phyloP scores from a whole-genome alignment of 805 yeast genomes.

The Candida sakaeoensis region DNA sequence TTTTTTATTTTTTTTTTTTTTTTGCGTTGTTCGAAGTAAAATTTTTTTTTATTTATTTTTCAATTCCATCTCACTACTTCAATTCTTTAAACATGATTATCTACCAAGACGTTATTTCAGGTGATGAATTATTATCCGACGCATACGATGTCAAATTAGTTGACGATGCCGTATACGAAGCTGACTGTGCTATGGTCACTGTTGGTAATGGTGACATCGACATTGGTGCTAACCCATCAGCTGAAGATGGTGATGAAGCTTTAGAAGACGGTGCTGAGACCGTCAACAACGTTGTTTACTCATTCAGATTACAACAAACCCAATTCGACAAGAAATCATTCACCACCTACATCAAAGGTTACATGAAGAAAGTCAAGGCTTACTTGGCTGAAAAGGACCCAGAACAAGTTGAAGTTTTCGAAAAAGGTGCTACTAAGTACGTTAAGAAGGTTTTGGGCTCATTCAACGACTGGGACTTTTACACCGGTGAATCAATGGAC shows the following conservation, averaged over 20 bases:
- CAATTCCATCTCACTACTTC: conserved; percentile 3
- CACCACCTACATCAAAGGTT: conserved; percentile 95
- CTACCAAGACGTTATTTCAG: conserved; percentile 74
- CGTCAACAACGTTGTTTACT: conserved; percentile 97
- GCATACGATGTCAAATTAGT: conserved; percentile 90
- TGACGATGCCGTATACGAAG: conserved; percentile 92
- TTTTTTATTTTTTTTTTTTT: conserved; percentile 9
- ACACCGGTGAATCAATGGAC: conserved; percentile 99
- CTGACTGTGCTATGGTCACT: conserved; percentile 89
- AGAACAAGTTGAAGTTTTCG: conserved; percentile 81
- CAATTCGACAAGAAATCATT: conserved; percentile 97
- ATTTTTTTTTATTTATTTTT: conserved; percentile 9
- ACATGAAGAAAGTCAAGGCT: conserved; percentile 96
- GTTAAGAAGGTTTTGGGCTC: conserved; percentile 93
- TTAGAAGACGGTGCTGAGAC: conserved; percentile 82
- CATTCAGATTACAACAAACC: conserved; percentile 96
- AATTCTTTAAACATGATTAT: conserved; percentile 33
- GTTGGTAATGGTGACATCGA: conserved; percentile 91
- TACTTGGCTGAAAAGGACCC: conserved; percentile 86
- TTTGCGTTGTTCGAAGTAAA: conserved; percentile 1
- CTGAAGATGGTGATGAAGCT: conserved; percentile 87
- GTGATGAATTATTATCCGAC: conserved; percentile 95
- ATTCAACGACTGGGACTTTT: conserved; percentile 99
- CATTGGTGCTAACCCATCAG: conserved; percentile 99
- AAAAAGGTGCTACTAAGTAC: conserved; percentile 95